Conservation (phyloP, 139 green algal genomes). For the Volvox reticuliferus region DNA sequence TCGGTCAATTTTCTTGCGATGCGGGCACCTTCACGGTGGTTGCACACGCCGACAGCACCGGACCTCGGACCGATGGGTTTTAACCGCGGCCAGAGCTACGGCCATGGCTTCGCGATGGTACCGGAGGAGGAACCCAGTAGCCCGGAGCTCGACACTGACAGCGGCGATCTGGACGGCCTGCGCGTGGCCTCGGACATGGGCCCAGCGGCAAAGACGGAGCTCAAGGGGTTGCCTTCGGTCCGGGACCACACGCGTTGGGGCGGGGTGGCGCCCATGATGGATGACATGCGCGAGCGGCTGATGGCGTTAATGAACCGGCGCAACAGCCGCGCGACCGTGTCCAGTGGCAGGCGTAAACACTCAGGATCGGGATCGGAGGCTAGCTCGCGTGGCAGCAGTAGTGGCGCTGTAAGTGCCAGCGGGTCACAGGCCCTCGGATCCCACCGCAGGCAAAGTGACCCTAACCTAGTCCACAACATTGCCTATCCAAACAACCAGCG, state of each 20-base stretch:
- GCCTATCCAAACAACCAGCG: neutral
- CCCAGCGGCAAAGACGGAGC: neutral
- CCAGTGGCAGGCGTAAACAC: neutral
- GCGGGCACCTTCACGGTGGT: neutral
- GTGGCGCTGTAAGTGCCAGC: neutral
- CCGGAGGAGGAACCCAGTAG: constrained; percentile 11
- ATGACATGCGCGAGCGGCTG: constrained; percentile 21
- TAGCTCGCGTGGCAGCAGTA: neutral
- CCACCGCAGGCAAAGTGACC: neutral
- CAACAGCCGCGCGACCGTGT: neutral
- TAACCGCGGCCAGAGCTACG: constrained; percentile 8
- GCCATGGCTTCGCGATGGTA: neutral
- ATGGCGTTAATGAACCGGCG: neutral
- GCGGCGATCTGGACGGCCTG: neutral
- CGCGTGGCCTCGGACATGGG: neutral
- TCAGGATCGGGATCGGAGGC: neutral
- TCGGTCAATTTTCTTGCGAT: neutral
- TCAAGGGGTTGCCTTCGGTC: neutral
- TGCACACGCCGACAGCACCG: neutral
- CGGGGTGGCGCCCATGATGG: neutral
- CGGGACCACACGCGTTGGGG: neutral
- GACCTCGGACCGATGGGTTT: neutral
- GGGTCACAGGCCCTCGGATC: neutral
- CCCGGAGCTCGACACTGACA: neutral
- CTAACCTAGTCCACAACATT: neutral